Evolutionary conservation across 2,329 filamentous ascomycete species (phyloP).

Genomic region (Taxawa tesnikishii): DNA sequence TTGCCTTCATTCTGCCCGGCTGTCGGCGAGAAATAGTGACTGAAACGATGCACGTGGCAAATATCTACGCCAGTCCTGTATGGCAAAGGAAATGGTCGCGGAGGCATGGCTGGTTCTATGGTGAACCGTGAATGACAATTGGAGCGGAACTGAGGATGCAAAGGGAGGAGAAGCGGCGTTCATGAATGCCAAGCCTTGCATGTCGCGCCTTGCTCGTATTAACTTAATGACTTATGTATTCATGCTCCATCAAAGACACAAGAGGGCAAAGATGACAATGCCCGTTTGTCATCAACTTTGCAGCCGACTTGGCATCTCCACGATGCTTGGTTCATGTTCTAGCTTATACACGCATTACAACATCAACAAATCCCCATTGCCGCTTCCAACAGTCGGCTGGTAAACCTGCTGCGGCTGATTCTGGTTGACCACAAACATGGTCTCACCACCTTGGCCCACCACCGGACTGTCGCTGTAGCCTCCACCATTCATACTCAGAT

Average conservation of each 20-base stretch:
- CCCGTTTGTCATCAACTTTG: too few species aligned
- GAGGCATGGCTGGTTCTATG: constrained; percentile 19
- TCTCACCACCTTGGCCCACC: constrained; percentile 22
- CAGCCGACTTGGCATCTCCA: too few species aligned
- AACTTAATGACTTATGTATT: background rate
- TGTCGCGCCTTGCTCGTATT: too few species aligned
- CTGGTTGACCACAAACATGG: constrained; percentile 63
- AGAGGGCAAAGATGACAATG: background rate
- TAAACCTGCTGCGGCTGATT: constrained; percentile 66
- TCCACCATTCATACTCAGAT: constrained; percentile 54
- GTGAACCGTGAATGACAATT: background rate
- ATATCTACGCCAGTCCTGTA: constrained; percentile 69
- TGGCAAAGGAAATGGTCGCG: constrained; percentile 48
- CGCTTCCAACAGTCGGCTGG: constrained; percentile 50
- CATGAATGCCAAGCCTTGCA: too few species aligned
- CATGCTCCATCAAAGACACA: background rate
- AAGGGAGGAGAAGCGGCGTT: background rate
- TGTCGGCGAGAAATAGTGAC: constrained; percentile 16
- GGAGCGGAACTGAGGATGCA: background rate
- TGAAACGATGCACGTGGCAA: constrained; percentile 56
- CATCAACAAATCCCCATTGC: constrained; percentile 22
- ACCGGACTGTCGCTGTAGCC: constrained; percentile 13
- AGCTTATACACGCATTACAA: too few species aligned
- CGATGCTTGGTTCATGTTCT: too few species aligned
- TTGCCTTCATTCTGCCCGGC: too few species aligned